Conservation (phyloP, 1,284 basidiomycete species). For the Bondarzewia mesenterica region DNA sequence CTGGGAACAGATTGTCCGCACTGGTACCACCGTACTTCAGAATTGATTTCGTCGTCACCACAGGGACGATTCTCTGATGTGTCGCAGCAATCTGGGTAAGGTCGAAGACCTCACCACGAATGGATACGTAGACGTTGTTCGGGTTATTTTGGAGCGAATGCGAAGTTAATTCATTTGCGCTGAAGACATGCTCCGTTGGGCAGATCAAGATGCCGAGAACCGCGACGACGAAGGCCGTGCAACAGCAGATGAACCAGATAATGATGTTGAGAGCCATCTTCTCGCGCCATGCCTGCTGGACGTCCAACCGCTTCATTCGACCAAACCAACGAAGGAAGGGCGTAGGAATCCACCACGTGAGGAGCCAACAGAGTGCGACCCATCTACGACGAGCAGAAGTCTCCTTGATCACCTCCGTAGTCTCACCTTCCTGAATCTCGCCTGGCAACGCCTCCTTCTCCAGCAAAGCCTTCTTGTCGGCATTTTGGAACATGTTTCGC, state of each 20-base stretch:
- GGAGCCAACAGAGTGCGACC: conserved; percentile 83
- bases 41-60: conserved; percentile 71
- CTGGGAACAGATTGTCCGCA: conserved; percentile 83
- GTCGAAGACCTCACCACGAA: conserved; percentile 93
- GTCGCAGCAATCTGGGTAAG: conserved; percentile 50
- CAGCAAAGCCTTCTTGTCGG: conserved; percentile 62
- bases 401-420: conserved; percentile 81
- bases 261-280: conserved; percentile 94
- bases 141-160: conserved; percentile 63
- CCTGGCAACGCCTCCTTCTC: conserved; percentile 79
- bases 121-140: conserved; percentile 72
- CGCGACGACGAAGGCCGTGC: conserved; percentile 90
- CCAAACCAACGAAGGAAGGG: conserved; percentile 66
- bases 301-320: conserved; percentile 89
- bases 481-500: conserved; percentile 87
- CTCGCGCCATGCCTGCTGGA: conserved; percentile 96
- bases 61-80: conserved; percentile 64
- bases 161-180: conserved; percentile 61
- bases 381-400: conserved; percentile 76
- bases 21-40: conserved; percentile 74
- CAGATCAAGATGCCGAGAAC: conserved; percentile 87
- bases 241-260: conserved; percentile 91
- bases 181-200: conserved; percentile 90
- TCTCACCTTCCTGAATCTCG: conserved; percentile 79
- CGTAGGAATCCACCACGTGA: conserved; percentile 89